Evolutionary conservation across 1,139 yeast genomes (phyloP).

Genomic region (Protomyces arabidopsidicola): DNA sequence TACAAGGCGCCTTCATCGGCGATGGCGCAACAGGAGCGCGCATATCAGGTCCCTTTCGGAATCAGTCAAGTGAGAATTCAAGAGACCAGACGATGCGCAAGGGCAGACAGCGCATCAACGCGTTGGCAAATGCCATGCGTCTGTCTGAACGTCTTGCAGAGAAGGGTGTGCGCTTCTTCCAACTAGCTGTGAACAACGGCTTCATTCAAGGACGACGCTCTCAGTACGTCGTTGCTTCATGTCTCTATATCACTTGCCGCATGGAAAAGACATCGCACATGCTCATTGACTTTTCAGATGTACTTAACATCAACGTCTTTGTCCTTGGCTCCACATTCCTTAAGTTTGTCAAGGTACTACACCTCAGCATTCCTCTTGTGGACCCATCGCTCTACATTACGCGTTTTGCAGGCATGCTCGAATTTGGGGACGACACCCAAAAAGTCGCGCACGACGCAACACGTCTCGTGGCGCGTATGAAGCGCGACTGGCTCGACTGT

Average conservation of each 20-base stretch:
- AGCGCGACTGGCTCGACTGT: conserved; percentile 90
- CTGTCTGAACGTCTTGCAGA: conserved; percentile 83
- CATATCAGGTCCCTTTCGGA: conserved; percentile 48
- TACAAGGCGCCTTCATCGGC: conserved; percentile 88
- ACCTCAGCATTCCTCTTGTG: conserved; percentile 71
- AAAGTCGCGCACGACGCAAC: conserved; percentile 84
- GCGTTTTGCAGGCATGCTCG: conserved; percentile 83
- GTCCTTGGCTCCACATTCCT: conserved; percentile 93
- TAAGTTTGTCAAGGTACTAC: conserved; percentile 77
- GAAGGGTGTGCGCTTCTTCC: conserved; percentile 84
- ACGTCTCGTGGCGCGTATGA: conserved; percentile 81
- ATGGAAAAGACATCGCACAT: conserved; percentile 86
- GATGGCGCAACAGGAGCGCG: conserved; percentile 79
- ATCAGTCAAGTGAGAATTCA: conserved; percentile 54
- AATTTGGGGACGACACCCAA: conserved; percentile 56
- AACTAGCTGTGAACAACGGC: conserved; percentile 74
- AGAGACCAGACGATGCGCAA: conserved; percentile 64
- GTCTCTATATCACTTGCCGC: conserved; percentile 90
- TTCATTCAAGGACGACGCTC: conserved; percentile 94
- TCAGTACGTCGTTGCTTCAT: conserved; percentile 90
- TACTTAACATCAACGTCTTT: conserved; percentile 84
- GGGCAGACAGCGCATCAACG: conserved; percentile 35
- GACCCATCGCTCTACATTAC: conserved; percentile 93
- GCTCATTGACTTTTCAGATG: conserved; percentile 89
- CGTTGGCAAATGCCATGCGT: conserved; percentile 69